These are phyloP conservation scores for Fusarium caatingaense DNA, from an alignment of 2,329 filamentous ascomycete species.

Conservation along the genomic window DNA sequence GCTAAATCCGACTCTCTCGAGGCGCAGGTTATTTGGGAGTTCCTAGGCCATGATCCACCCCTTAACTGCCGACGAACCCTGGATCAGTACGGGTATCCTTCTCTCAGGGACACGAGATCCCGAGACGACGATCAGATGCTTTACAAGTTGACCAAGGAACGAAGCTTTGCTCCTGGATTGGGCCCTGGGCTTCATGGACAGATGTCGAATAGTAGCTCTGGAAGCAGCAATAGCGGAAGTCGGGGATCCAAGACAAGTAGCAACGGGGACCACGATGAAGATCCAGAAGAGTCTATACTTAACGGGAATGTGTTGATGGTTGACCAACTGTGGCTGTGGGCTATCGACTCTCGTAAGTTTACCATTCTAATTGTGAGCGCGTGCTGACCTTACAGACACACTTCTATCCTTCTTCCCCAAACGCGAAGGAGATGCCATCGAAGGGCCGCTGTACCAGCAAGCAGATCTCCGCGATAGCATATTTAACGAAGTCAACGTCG, in stretches of 20 bases:
- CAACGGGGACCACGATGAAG: slow-evolving; percentile 49
- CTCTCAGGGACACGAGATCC: slow-evolving; percentile 68
- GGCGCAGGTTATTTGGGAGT: slow-evolving; percentile 71
- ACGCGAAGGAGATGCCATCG: slow-evolving; percentile 64
- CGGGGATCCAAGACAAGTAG: slow-evolving; percentile 47
- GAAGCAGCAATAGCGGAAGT: slow-evolving; percentile 44
- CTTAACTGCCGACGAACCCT: slow-evolving; percentile 71
- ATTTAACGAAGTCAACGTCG: slow-evolving; percentile 74
- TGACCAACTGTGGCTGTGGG: slow-evolving; percentile 73
- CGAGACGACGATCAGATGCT: slow-evolving; percentile 75
- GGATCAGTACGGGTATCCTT: slow-evolving; percentile 73
- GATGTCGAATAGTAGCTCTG: slow-evolving; percentile 46
- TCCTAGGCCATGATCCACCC: slow-evolving; percentile 69
- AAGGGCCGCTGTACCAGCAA: slow-evolving; percentile 68
- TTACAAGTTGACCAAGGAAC: slow-evolving; percentile 71
- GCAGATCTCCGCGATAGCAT: slow-evolving; percentile 72
- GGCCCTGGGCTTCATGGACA: slow-evolving; percentile 45
- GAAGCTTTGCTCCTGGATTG: slow-evolving; percentile 41
- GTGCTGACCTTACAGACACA: slow-evolving; percentile 53
- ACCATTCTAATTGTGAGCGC: fast-evolving
- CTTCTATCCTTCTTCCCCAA: slow-evolving; percentile 67
- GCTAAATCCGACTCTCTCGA: slow-evolving; percentile 67
- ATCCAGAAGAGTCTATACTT: slow-evolving; percentile 53
- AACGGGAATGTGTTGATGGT: slow-evolving; percentile 74
- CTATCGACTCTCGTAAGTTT: slow-evolving; percentile 62